Base-by-base conservation (phyloP, 2,329 filamentous ascomycete species). In the Orbilia blumenaviensis region DNA sequence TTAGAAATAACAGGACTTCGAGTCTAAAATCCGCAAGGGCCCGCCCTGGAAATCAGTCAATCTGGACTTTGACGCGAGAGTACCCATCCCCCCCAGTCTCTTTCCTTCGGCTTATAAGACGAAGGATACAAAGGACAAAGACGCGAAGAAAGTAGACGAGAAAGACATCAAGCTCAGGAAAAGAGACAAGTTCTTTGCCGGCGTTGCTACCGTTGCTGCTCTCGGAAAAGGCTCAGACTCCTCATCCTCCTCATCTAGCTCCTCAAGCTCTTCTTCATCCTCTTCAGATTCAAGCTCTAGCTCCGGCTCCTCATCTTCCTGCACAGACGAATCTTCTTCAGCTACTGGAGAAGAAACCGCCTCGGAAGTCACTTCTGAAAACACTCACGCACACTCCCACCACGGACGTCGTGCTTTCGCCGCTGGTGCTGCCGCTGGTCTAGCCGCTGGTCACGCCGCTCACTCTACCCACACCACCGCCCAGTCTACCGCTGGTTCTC, bases 41-140 rank as follows among this genome's bases (percentile, higher is more conserved):
- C n/a, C 71, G 71, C 71, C 63, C 54, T 46, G 50, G 42, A 75
- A 91, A 90, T 90, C 91, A 91, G 92, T 87, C 92, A 97, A 93
- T 88, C 94, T 97, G 94, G 94, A 97, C 92, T 97, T 96, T 95
- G 94, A 97, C 92, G 93, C 94, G 87, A 92, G 93, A 86, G 92
- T 97, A 86, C 93, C 94, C 88, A 95, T 98, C 87, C 94, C 94
- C 87, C 96, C 97, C 90, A 97, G 93, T 92, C 92, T 97, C 91
- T 97, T 98, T 90, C 94, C 94, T 88, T 97, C 93, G 86, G 92
- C 93, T 86, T 98, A 97, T 89, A 89, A 91, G 86, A 90, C 88
- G 78, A 79, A 75, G 74, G 75, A 79, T 63, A 50, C 84, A 83
- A 88, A 88, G 89, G 86, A 87, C 87, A 84, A 87, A 86, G 83